Conservation (phyloP, 2,329 filamentous ascomycete species). For the Bipolaris cookei region DNA sequence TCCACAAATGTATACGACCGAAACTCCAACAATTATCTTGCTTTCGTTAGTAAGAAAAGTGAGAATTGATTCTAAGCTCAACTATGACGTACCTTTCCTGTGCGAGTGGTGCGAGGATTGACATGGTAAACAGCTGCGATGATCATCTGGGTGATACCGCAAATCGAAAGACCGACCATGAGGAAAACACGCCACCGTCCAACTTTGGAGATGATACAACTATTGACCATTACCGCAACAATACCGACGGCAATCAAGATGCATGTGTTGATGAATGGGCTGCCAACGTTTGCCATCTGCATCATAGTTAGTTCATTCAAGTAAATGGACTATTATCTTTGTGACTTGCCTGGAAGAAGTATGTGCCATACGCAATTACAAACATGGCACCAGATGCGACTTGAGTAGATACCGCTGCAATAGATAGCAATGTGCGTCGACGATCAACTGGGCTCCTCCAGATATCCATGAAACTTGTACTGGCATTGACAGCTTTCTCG, state of each 20-base stretch:
- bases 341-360: constrained; percentile 39
- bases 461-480: constrained; percentile 59
- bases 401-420: constrained; percentile 58
- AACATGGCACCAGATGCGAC: constrained; percentile 63
- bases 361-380: constrained; percentile 45
- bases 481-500: constrained; percentile 55
- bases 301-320: no score
- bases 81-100: constrained; percentile 47
- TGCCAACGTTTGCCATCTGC: constrained; percentile 41
- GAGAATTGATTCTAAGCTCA: no score
- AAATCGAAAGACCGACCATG: constrained; percentile 59
- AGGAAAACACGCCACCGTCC: constrained; percentile 63
- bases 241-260: constrained; percentile 63
- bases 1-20: constrained; percentile 60
- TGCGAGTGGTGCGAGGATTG: constrained; percentile 46
- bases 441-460: constrained; percentile 61
- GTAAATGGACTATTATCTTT: no score
- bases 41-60: not conserved
- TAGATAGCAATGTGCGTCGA: constrained; percentile 57
- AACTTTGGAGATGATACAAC: constrained; percentile 58
- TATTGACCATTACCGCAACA: constrained; percentile 61
- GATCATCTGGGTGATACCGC: constrained; percentile 62
- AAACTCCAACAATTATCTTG: constrained; percentile 58
- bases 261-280: constrained; percentile 63
- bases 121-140: constrained; percentile 61